Percentiles rank a stretch among this genome's conserved stretches.
These are phyloP conservation scores for Juglanconis sp. DNA, from an alignment of 2,329 filamentous ascomycete genomes.

Conservation along the genomic window DNA sequence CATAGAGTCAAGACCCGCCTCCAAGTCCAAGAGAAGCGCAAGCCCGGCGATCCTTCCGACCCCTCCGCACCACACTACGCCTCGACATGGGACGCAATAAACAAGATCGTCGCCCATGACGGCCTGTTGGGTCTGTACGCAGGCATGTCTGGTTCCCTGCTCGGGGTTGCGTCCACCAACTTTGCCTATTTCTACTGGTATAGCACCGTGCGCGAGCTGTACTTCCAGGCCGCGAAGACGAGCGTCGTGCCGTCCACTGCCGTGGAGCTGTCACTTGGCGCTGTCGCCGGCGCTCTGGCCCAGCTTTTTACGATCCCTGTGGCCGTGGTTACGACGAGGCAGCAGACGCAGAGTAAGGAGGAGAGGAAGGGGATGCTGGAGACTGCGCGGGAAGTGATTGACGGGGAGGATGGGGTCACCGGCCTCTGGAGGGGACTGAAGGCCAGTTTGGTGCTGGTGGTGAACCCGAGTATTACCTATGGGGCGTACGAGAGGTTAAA, in stretches of 20 bases:
- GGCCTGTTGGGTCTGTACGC: slow-evolving; percentile 81
- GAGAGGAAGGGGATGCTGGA: slow-evolving; percentile 84
- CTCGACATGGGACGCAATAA: slow-evolving; percentile 84
- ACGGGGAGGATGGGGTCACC: slow-evolving; percentile 83
- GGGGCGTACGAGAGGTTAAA: slow-evolving; percentile 91
- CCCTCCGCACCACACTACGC: slow-evolving; percentile 69
- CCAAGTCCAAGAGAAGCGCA: slow-evolving; percentile 83
- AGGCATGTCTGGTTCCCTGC: slow-evolving; percentile 79
- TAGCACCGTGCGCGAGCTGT: slow-evolving; percentile 78
- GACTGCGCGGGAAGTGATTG: slow-evolving; percentile 83
- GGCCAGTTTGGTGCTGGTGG: slow-evolving; percentile 89
- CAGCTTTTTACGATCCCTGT: slow-evolving; percentile 97
- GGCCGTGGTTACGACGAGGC: slow-evolving; percentile 89
- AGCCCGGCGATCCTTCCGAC: slow-evolving; percentile 43
- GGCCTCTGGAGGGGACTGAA: slow-evolving; percentile 95
- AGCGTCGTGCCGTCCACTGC: slow-evolving; percentile 66
- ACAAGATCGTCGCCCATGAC: slow-evolving; percentile 77
- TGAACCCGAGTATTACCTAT: slow-evolving; percentile 97
- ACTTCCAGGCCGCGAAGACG: slow-evolving; percentile 59
- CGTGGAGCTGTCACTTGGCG: slow-evolving; percentile 79
- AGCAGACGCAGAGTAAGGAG: slow-evolving; percentile 84
- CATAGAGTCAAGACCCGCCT: slow-evolving; percentile 88
- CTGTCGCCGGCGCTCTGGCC: slow-evolving; percentile 82
- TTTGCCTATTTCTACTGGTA: slow-evolving; percentile 99
- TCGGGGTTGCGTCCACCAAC: slow-evolving; percentile 95